Percentiles rank a stretch among this genome's conserved stretches.
phyloP scores from a whole-genome alignment of 305 asterid species.

The Solanum hybrid region DNA sequence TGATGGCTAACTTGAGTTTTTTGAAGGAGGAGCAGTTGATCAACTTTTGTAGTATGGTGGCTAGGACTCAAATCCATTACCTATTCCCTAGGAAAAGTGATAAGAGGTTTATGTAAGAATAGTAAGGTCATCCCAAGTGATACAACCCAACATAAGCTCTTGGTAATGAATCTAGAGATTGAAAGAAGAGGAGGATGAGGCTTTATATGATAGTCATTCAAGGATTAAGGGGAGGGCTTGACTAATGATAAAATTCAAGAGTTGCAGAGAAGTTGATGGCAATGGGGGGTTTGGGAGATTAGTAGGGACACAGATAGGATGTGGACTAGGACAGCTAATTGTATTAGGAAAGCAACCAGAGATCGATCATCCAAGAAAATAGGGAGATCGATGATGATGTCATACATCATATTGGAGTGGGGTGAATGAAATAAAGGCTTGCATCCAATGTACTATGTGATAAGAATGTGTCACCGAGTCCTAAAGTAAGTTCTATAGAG shows the following conservation, averaged over 20 bases:
- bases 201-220: background rate
- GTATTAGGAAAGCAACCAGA: background rate
- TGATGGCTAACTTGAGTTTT: background rate
- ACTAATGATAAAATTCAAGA: background rate
- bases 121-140: background rate
- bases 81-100: background rate
- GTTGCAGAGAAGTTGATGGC: background rate
- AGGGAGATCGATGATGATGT: background rate
- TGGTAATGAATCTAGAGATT: background rate
- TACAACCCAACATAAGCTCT: background rate
- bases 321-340: background rate
- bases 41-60: background rate
- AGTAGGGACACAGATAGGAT: background rate
- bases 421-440: background rate
- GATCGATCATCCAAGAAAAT: background rate
- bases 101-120: background rate
- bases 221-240: background rate
- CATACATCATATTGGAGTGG: background rate
- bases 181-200: background rate
- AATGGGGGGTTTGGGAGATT: background rate
- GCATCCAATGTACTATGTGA: background rate
- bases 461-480: background rate
- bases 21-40: background rate
- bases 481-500: background rate
- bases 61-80: background rate